A percentile compares a stretch with the other conserved stretches of the same genome.
These are phyloP conservation scores for Wickerhamiella hasegawae DNA, from an alignment of 805 yeast genomes.

Conservation along the genomic window DNA sequence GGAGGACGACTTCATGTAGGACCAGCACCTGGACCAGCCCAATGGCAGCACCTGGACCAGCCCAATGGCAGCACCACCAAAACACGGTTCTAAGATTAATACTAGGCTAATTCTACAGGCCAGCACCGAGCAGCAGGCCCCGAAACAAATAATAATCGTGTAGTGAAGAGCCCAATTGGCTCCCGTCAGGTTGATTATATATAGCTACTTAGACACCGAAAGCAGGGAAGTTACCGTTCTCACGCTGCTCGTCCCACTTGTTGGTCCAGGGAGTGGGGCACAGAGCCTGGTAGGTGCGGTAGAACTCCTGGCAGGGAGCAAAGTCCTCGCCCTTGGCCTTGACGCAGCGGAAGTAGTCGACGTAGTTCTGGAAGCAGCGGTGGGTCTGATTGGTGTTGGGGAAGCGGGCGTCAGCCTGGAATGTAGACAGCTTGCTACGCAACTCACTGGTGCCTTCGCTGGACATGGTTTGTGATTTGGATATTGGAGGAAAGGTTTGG, in stretches of 20 bases:
- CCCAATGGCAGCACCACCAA: too few relatives aligned
- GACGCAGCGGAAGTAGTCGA: slow-evolving; percentile 95
- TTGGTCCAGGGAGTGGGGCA: slow-evolving; percentile 26
- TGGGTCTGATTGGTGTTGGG: slow-evolving; percentile 96
- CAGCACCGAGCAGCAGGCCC: too few relatives aligned
- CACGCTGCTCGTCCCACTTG: slow-evolving; percentile 30
- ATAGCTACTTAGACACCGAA: slow-evolving; percentile 11
- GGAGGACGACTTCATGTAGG: slow-evolving; percentile 41
- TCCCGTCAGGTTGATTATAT: too few relatives aligned
- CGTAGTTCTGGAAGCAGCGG: slow-evolving; percentile 96
- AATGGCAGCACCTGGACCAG: too few relatives aligned
- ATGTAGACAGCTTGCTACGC: slow-evolving; percentile 16
- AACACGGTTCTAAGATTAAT: too few relatives aligned
- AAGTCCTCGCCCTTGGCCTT: slow-evolving; percentile 95
- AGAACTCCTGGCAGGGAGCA: slow-evolving; percentile 92
- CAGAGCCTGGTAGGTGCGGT: slow-evolving; percentile 68
- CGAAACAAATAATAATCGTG: too few relatives aligned
- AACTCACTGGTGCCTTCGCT: slow-evolving; percentile 12
- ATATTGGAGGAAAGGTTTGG: not conserved
- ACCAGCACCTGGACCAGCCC: too few relatives aligned
- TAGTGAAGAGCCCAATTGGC: too few relatives aligned
- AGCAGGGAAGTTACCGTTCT: slow-evolving; percentile 39
- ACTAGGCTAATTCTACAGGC: too few relatives aligned
- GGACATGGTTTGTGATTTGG: slow-evolving; percentile 6
- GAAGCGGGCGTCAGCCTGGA: slow-evolving; percentile 82